Conservation (phyloP, 2,329 filamentous ascomycete species). For the Neonectria neomacrospora region DNA sequence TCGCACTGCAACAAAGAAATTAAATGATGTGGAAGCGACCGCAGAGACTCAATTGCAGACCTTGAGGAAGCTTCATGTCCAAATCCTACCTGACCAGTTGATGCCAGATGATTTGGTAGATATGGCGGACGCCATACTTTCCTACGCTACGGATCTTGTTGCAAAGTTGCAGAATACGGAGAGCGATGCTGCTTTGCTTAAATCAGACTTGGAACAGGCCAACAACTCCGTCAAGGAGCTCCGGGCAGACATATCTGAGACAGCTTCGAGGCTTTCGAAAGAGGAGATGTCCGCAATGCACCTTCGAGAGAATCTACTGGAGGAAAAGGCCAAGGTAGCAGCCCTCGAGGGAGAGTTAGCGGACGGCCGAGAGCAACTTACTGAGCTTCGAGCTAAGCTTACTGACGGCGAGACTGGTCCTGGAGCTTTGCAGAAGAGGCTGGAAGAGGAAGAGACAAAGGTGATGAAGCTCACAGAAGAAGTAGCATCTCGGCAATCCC, state of each 20-base stretch:
- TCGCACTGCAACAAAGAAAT: conserved; percentile 61
- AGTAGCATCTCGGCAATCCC: conserved; percentile 79
- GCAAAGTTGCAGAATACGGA: conserved; percentile 70
- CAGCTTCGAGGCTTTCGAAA: conserved; percentile 62
- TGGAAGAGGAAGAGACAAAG: conserved; percentile 80
- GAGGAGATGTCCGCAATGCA: conserved; percentile 64
- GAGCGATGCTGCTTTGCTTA: conserved; percentile 68
- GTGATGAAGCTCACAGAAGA: conserved; percentile 75
- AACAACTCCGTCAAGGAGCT: conserved; percentile 65
- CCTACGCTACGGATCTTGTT: conserved; percentile 66
- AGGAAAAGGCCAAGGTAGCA: conserved; percentile 64
- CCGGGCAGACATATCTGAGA: conserved; percentile 65
- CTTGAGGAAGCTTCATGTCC: conserved; percentile 68
- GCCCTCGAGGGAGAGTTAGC: conserved; percentile 67
- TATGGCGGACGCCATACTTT: conserved; percentile 69
- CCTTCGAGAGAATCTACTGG: conserved; percentile 64
- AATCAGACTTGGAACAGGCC: conserved; percentile 71
- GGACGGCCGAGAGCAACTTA: conserved; percentile 76
- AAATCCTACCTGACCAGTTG: conserved; percentile 64
- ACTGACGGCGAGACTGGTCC: conserved; percentile 87
- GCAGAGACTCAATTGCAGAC: conserved; percentile 63
- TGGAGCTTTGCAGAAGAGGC: conserved; percentile 77
- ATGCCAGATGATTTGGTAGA: conserved; percentile 67
- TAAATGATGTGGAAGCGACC: conserved; percentile 62
- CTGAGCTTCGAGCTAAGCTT: conserved; percentile 75